phyloP scores from a whole-genome alignment of 305 asterid species.

The Withania somnifera region DNA sequence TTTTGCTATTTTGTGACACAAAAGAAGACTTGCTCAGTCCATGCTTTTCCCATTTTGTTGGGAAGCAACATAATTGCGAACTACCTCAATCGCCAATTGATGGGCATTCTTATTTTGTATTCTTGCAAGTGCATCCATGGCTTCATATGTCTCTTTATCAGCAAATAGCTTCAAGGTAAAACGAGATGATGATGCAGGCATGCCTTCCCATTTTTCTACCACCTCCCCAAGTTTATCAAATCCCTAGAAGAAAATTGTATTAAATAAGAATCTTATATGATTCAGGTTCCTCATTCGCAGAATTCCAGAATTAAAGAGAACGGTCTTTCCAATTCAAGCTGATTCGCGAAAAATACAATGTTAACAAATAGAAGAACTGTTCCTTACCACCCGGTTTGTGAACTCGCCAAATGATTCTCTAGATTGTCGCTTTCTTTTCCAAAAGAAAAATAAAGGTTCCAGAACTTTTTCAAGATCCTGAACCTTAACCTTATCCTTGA shows the following conservation, averaged over 20 bases:
- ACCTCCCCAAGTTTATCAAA: slow-evolving; percentile 59
- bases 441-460: slow-evolving; percentile 79
- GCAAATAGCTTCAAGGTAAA: slow-evolving; percentile 68
- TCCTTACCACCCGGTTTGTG: slow-evolving; percentile 66
- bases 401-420: slow-evolving; percentile 86
- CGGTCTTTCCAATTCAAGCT: background rate
- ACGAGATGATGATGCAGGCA: slow-evolving; percentile 44
- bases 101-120: slow-evolving; percentile 62
- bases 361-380: background rate
- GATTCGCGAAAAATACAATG: background rate
- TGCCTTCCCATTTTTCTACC: slow-evolving; percentile 73
- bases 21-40: background rate
- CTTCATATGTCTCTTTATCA: slow-evolving; percentile 69
- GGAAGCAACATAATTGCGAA: slow-evolving; percentile 67
- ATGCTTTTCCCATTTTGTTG: slow-evolving; percentile 41
- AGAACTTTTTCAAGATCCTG: slow-evolving; percentile 83
- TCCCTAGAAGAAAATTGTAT: slow-evolving; percentile 35
- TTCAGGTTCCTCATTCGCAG: background rate
- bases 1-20: background rate
- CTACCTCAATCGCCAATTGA: slow-evolving; percentile 69
- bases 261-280: background rate
- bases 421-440: slow-evolving; percentile 63
- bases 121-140: slow-evolving; percentile 53
- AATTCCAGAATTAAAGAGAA: background rate
- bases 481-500: slow-evolving; percentile 80